Conservation (phyloP, 2,329 filamentous ascomycete genomes). For the Coniochaeta sp. region DNA sequence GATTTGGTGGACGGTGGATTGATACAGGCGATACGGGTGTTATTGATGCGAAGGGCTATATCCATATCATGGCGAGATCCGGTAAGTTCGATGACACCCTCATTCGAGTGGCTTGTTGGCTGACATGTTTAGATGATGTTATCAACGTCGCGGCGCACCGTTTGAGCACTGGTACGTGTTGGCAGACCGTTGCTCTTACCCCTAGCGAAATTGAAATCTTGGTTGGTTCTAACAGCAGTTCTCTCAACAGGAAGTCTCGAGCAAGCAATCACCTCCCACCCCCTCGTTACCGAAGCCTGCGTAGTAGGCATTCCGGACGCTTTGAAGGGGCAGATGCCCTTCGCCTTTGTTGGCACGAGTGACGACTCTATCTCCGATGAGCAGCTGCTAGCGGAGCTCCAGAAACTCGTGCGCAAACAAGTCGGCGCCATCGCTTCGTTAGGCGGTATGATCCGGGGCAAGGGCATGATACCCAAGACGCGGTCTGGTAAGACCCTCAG, state of each 20-base stretch:
- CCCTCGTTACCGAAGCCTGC: slow-evolving; percentile 72
- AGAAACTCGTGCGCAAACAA: slow-evolving; percentile 64
- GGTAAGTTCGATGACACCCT: neutral
- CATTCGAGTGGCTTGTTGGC: neutral
- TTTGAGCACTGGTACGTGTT: slow-evolving; percentile 69
- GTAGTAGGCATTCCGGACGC: slow-evolving; percentile 80
- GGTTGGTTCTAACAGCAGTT: neutral
- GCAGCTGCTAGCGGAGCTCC: slow-evolving; percentile 53
- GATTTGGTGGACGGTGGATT: slow-evolving; percentile 76
- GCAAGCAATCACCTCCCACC: slow-evolving; percentile 80
- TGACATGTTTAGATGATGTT: slow-evolving; percentile 62
- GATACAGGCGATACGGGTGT: slow-evolving; percentile 89
- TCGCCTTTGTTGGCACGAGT: slow-evolving; percentile 69
- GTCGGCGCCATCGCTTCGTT: slow-evolving; percentile 84
- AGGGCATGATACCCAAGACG: slow-evolving; percentile 86
- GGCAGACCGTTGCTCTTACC: neutral
- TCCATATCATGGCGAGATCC: slow-evolving; percentile 54
- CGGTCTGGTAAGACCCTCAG: slow-evolving; percentile 86
- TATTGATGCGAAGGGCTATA: slow-evolving; percentile 67
- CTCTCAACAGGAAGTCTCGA: slow-evolving; percentile 67
- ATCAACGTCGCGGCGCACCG: slow-evolving; percentile 95
- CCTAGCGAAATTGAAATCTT: neutral
- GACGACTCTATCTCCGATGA: slow-evolving; percentile 41
- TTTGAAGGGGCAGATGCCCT: slow-evolving; percentile 85
- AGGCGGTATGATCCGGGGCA: slow-evolving; percentile 78